Evolutionary conservation across 75 land plant genomes (phyloP).

Genomic region (Picea glauca): DNA sequence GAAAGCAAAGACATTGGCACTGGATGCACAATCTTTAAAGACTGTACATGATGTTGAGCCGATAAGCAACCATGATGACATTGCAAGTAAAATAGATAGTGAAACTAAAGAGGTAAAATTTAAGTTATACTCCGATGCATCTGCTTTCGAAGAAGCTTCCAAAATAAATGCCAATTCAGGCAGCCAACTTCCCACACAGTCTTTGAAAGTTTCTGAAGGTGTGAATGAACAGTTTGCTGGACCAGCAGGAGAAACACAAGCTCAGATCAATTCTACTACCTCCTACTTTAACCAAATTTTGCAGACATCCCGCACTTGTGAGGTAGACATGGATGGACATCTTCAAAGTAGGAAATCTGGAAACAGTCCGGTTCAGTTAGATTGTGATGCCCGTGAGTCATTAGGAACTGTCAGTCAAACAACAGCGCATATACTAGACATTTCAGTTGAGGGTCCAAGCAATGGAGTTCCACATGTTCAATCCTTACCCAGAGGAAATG

Average conservation of each 20-base stretch:
- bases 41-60: too few species aligned
- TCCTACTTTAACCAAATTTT: background rate
- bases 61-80: too few species aligned
- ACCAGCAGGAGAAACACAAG: background rate
- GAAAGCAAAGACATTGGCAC: too few species aligned
- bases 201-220: background rate
- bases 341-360: background rate
- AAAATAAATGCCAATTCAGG: background rate
- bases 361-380: too few species aligned
- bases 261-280: background rate
- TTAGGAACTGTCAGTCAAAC: background rate
- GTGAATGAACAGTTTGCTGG: background rate
- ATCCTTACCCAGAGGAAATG: background rate
- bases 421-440: background rate
- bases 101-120: too few species aligned
- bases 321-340: background rate
- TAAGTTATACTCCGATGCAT: background rate
- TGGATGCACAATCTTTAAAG: too few species aligned
- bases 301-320: background rate
- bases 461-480: background rate
- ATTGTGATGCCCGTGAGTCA: background rate
- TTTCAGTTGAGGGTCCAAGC: background rate
- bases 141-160: conserved; percentile 2
- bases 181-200: background rate
- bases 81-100: too few species aligned